These are phyloP conservation scores for Bipolaris cookei DNA, from an alignment of 2,329 filamentous ascomycete genomes.

Conservation along the genomic window DNA sequence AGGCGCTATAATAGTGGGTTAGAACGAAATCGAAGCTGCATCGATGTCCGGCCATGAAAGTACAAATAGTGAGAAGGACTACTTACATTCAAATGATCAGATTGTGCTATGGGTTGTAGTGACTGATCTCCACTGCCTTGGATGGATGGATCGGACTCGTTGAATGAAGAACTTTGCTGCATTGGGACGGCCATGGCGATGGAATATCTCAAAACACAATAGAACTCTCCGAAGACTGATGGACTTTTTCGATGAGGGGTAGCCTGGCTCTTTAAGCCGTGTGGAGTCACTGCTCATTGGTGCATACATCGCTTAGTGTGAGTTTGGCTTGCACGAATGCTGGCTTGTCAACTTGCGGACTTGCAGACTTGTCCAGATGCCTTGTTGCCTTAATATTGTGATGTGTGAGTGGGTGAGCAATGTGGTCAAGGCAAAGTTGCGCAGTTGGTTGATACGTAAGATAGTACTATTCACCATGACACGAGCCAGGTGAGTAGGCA, in stretches of 20 bases:
- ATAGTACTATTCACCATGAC: background rate
- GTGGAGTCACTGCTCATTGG: background rate
- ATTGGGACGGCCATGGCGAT: background rate
- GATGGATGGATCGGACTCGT: no score
- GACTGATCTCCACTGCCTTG: background rate
- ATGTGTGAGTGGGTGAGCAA: background rate
- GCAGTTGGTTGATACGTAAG: background rate
- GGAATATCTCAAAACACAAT: background rate
- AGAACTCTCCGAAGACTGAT: background rate
- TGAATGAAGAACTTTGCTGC: background rate
- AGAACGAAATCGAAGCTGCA: background rate
- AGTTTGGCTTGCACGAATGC: conserved; percentile 18
- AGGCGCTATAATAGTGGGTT: background rate
- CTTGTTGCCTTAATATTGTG: conserved; percentile 2
- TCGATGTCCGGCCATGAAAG: no score
- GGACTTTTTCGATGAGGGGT: background rate
- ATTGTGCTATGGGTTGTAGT: background rate
- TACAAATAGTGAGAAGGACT: background rate
- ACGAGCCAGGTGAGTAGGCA: background rate
- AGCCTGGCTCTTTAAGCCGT: background rate
- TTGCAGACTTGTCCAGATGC: conserved; percentile 16
- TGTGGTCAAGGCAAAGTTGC: background rate
- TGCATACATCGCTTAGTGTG: background rate
- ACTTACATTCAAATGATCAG: background rate
- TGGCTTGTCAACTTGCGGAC: conserved; percentile 9